Percentiles rank a stretch among this genome's conserved stretches.
Conservation (phyloP, 345 rosid genomes). For the Dimocarpus longan region DNA sequence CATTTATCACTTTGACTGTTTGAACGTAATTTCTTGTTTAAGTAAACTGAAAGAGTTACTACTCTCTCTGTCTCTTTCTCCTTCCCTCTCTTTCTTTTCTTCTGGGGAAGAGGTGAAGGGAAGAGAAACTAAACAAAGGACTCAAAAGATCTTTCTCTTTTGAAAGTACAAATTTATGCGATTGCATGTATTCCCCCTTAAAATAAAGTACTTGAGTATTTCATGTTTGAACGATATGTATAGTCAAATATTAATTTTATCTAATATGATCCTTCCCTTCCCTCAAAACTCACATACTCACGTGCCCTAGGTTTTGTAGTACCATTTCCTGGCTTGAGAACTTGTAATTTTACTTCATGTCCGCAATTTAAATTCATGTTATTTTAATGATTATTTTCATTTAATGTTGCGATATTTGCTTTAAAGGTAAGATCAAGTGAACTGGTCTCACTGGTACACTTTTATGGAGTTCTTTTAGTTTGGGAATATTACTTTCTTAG, state of each 20-base stretch:
- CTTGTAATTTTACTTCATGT: background rate
- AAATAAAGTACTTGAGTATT: background rate
- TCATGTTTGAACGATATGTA: background rate
- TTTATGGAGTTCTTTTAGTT: background rate
- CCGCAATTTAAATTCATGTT: no score
- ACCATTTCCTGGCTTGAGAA: background rate
- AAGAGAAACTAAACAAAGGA: background rate
- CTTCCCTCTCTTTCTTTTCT: background rate
- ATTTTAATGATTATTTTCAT: background rate
- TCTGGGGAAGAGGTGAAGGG: background rate
- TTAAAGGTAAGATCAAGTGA: background rate
- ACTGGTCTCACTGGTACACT: background rate
- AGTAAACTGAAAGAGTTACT: background rate
- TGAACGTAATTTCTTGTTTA: background rate
- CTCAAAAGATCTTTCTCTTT: background rate
- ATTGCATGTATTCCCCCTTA: background rate
- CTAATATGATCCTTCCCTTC: background rate
- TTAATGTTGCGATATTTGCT: background rate
- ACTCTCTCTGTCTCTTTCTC: no score
- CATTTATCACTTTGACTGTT: background rate
- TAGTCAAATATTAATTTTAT: no score
- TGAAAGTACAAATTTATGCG: background rate
- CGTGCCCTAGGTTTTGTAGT: background rate
- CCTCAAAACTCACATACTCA: background rate
- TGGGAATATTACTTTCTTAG: background rate